A percentile compares a stretch with the other conserved stretches of the same genome.
Evolutionary conservation across 768 basidiomycete genomes (phyloP).

Genomic region (Macrocybe gigantea): DNA sequence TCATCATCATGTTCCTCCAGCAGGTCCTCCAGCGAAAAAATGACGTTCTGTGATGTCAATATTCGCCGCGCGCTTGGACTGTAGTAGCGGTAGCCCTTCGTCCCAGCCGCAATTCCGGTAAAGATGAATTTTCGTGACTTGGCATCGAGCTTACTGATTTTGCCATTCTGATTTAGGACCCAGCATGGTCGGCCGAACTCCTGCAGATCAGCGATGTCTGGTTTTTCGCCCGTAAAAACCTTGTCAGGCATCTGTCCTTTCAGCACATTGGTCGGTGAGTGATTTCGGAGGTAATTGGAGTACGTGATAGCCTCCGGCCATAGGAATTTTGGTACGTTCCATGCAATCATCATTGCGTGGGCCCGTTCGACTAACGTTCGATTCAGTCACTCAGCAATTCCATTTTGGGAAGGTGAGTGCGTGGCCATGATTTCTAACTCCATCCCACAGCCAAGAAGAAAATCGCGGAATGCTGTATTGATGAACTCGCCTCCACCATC

Average conservation of each 20-base stretch:
- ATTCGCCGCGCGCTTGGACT: no score
- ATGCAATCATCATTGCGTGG: conserved; percentile 12
- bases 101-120: background rate
- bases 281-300: conserved; percentile 15
- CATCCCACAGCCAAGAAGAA: no score
- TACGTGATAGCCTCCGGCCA: conserved; percentile 20
- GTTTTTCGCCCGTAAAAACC: conserved; percentile 14
- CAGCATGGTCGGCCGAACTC: conserved; percentile 11
- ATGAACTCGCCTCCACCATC: no score
- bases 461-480: no score
- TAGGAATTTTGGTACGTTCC: conserved; percentile 13
- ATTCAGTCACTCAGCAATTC: no score
- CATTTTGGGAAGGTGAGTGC: no score
- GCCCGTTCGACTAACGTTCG: conserved; percentile 14
- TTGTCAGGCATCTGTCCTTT: conserved; percentile 22
- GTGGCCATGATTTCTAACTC: no score
- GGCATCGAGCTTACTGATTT: conserved; percentile 1
- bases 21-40: no score
- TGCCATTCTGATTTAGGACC: background rate
- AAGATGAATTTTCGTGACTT: conserved; percentile 4
- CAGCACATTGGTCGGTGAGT: no score
- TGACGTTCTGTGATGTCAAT: no score
- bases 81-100: background rate
- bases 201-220: conserved; percentile 14
- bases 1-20: no score